Base-by-base conservation (phyloP, 2,329 filamentous ascomycete species). In the Fusarium illudens region DNA sequence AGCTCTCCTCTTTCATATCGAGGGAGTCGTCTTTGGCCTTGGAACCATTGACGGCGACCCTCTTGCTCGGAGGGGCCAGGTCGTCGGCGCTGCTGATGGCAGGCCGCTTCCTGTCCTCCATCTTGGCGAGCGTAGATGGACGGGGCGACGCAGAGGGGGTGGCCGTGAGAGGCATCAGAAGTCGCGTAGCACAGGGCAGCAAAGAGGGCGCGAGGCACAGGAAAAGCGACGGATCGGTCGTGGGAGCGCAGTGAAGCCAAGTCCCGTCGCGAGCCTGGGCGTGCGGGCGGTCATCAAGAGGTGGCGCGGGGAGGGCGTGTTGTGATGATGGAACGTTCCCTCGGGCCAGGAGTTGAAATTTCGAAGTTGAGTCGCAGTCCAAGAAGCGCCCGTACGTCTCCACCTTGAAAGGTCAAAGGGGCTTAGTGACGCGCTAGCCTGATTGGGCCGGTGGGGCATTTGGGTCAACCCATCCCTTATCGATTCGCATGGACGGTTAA, bases 31-130 rank as follows among this genome's bases (percentile, higher is more conserved):
- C 86, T 65, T 85, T 84, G 71, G 80, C 78, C 72, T 86, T 87
- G 75, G 82, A 85, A 68, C 94, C 94, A 84, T 97, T 97, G 71
- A 95, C 87, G 58, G 93, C 92, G 80, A 97, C 92, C 81, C 94
- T 91, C 86, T 98, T 99, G 77, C 90, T 92, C 20, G 95, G 94
- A 71, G 95, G 95, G 71, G 92, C 92, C 76, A 92, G 84, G 73
- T 97, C 93, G 79, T 96, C 92, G 76, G 88, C 84, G 78, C 91
- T 92, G 81, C 88, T 87, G 74, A 91, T 87, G 78, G 94, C 92
- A 78, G 94, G 92, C 88, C 96, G 90, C 88, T 99, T 99, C 88
- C 96, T 93, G 86, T 98, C 96, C 87, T 99, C 96, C 95, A 98
- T 99, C 88, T 96, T 97, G 85, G 89, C 85, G 83, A 92, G 86